Evolutionary conservation across 1,284 basidiomycete species (phyloP).

Genomic region (Laetiporus sulphureus): DNA sequence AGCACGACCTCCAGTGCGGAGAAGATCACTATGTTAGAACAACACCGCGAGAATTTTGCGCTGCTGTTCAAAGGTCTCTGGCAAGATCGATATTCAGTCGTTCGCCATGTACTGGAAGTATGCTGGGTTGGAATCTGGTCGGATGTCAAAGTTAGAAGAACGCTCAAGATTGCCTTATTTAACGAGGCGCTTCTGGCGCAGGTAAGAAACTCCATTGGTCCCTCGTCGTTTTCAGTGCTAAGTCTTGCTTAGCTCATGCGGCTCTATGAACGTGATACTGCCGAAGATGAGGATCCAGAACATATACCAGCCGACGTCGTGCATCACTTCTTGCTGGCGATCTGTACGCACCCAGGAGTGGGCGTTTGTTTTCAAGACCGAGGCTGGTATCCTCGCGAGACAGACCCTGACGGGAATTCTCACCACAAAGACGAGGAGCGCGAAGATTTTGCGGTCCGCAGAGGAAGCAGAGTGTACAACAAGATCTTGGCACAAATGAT

Average conservation of each 20-base stretch:
- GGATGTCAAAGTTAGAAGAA: conserved; percentile 62
- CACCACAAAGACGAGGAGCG: too few relatives aligned
- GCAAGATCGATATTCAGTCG: conserved; percentile 54
- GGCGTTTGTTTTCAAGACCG: conserved; percentile 87
- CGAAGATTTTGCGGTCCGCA: too few relatives aligned
- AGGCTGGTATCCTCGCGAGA: conserved; percentile 84
- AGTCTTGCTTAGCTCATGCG: conserved; percentile 46
- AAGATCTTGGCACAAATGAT: conserved; percentile 78
- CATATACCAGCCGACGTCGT: conserved; percentile 72
- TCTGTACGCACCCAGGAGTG: conserved; percentile 77
- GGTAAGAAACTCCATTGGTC: conserved; percentile 32
- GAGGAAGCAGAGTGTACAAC: conserved; percentile 64
- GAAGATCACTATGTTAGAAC: conserved; percentile 61
- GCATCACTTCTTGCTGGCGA: conserved; percentile 83
- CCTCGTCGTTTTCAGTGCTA: background rate
- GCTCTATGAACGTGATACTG: conserved; percentile 53
- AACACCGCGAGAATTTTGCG: conserved; percentile 55
- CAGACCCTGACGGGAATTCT: conserved; percentile 30
- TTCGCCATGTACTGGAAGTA: conserved; percentile 53
- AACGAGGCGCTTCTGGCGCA: conserved; percentile 55
- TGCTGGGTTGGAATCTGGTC: conserved; percentile 68
- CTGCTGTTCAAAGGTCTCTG: conserved; percentile 61
- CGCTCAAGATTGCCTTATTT: conserved; percentile 62
- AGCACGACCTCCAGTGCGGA: conserved; percentile 37
- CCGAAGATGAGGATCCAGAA: conserved; percentile 47